A percentile compares a stretch with the other conserved stretches of the same genome.
Conservation (phyloP, 2,329 filamentous ascomycete genomes). For the Ophiostoma sp. region DNA sequence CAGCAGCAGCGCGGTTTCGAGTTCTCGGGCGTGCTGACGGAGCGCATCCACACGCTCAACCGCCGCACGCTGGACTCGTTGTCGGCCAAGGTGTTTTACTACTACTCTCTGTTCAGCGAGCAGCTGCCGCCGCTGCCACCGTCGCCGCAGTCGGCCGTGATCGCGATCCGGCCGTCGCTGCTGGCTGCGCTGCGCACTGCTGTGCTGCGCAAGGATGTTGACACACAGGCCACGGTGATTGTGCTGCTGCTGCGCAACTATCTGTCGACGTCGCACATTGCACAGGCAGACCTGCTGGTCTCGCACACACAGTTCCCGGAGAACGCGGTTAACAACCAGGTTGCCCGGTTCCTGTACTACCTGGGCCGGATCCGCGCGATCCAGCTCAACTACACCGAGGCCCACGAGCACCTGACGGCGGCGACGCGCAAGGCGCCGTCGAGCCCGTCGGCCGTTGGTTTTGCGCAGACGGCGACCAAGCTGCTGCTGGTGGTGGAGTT, state of each 20-base stretch:
- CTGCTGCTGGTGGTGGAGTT: slow-evolving; percentile 94
- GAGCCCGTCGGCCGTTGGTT: slow-evolving; percentile 81
- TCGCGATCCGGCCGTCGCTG: slow-evolving; percentile 78
- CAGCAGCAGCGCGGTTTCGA: slow-evolving; percentile 72
- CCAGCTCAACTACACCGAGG: slow-evolving; percentile 93
- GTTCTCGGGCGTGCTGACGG: slow-evolving; percentile 78
- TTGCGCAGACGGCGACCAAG: slow-evolving; percentile 94
- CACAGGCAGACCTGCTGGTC: slow-evolving; percentile 90
- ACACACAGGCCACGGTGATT: slow-evolving; percentile 95
- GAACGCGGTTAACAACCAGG: slow-evolving; percentile 94
- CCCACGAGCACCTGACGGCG: slow-evolving; percentile 86
- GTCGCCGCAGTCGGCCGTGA: slow-evolving; percentile 80
- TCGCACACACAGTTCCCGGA: slow-evolving; percentile 93
- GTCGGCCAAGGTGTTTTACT: slow-evolving; percentile 94
- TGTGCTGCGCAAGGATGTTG: slow-evolving; percentile 93
- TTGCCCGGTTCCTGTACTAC: slow-evolving; percentile 95
- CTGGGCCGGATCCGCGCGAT: slow-evolving; percentile 93
- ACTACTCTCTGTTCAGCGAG: slow-evolving; percentile 94
- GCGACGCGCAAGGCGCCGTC: slow-evolving; percentile 94
- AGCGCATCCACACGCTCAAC: slow-evolving; percentile 83
- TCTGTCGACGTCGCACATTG: slow-evolving; percentile 90
- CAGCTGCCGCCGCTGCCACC: slow-evolving; percentile 81
- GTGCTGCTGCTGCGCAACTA: slow-evolving; percentile 94
- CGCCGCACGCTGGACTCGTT: slow-evolving; percentile 90
- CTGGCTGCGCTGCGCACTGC: slow-evolving; percentile 86